These are phyloP conservation scores for Solanum sejunctum DNA, from an alignment of 257 asterid species.

Conservation along the genomic window DNA sequence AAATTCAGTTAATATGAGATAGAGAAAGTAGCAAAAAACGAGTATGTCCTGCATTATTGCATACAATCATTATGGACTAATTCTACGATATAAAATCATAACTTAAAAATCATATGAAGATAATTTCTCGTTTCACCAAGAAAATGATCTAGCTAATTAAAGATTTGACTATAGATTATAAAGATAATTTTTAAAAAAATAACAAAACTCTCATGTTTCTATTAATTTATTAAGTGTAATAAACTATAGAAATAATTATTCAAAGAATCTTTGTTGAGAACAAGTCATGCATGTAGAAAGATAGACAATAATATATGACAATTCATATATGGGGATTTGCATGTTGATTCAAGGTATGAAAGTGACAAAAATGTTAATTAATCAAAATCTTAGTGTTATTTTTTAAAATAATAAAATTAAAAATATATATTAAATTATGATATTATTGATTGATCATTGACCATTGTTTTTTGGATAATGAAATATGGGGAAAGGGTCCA, in stretches of 20 bases:
- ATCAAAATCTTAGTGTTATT: not conserved
- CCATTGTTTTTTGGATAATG: slow-evolving; percentile 29
- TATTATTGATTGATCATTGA: slow-evolving; percentile 48
- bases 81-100: not conserved
- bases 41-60: not conserved
- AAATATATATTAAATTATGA: not conserved
- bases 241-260: not conserved
- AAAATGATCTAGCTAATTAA: no score
- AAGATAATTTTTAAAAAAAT: not conserved
- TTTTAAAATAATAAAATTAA: not conserved
- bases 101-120: not conserved
- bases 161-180: not conserved
- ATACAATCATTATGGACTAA: not conserved
- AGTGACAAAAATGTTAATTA: not conserved
- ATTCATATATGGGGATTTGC: not conserved
- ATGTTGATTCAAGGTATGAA: not conserved
- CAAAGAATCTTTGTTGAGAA: slow-evolving; percentile 6
- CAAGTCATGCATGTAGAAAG: not conserved
- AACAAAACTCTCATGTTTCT: not conserved
- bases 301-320: not conserved
- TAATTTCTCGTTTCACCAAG: not conserved
- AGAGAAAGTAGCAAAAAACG: not conserved
- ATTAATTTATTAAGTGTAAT: not conserved
- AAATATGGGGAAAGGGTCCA: slow-evolving; percentile 17
- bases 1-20: no score